phyloP scores from a whole-genome alignment of 176 grass and related monocot species.

The Oryza nivara region DNA sequence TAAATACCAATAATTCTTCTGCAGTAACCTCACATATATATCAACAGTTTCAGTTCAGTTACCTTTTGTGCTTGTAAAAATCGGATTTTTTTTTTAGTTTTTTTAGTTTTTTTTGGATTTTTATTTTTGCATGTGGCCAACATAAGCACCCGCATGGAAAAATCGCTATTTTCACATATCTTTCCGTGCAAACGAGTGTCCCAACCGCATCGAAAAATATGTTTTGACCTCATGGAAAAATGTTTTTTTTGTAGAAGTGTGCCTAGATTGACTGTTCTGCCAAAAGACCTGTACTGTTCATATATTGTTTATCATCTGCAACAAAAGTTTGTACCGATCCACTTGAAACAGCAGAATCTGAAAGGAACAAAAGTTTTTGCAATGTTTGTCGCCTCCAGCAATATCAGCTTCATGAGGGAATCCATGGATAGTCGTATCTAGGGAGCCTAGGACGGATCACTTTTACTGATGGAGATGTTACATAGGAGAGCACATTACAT shows the following conservation, averaged over 20 bases:
- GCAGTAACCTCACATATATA: neutral
- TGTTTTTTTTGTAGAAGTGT: neutral
- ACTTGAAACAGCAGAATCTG: conserved; percentile 3
- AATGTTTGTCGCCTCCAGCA: neutral
- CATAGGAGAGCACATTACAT: conserved; percentile 2
- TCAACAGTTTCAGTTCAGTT: neutral
- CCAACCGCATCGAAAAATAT: too few species aligned
- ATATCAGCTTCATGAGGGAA: conserved; percentile 10
- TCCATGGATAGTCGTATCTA: neutral
- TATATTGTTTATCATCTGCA: neutral
- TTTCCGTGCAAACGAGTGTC: too few species aligned
- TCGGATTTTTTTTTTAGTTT: too few species aligned
- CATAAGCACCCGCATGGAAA: too few species aligned
- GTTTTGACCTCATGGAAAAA: too few species aligned
- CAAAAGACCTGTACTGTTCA: neutral
- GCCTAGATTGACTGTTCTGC: neutral
- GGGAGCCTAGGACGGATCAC: neutral
- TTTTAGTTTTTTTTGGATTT: too few species aligned
- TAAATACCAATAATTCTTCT: neutral
- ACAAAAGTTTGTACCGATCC: neutral
- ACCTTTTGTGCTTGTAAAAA: neutral
- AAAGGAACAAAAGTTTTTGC: conserved; percentile 6
- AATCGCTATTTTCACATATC: too few species aligned
- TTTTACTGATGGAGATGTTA: conserved; percentile 38
- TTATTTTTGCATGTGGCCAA: too few species aligned